Evolutionary conservation across 176 grass and related monocot species (phyloP), one percentile per base, ranked within the genome.

Genomic region (Lolium rigidum): DNA sequence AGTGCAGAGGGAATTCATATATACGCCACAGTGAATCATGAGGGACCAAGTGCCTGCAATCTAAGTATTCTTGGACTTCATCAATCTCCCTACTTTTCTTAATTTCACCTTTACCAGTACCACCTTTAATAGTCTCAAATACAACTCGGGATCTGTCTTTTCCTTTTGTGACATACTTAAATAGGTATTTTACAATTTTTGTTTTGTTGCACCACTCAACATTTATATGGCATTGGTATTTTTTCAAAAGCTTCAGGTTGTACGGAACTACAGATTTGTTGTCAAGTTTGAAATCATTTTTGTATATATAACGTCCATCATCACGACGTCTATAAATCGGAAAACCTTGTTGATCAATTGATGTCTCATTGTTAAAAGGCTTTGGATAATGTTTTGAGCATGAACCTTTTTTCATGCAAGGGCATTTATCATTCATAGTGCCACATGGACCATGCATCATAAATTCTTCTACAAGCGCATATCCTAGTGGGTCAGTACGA

Each of bases 371-470:
- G 2, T 38, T 4, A 5, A 78, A 78, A 7, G 31, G 0, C 1
- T 78, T 78, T 1, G 76, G 76, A 14, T 59, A 78, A 7, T 20
- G 9, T n/a, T 78, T 78, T 0, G 54, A 78, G 2, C 76, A 78
- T 0, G 9, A 9, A 8, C 48, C 25, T 31, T 76, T 26, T 9
- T 28, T 31, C 24, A 76, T 76, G 10, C 48, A 78, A 0, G 28
- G 28, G 11, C 15, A 58, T 1, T 58, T 78, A 3, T 46, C 15
- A 4, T 67, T 65, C 0, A 24, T 4, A 13, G 0, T 4, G 0
- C 79, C 79, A 51, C 79, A 81, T 4, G 79, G 61, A 2, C 79
- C 79, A 51, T 81, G 79, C 0, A 81, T n/a, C 79, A 81, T 81
- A 1, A 51, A 51, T 20, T 81, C 79, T 7, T 67, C 9, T 0